These are phyloP conservation scores for Chlorella sp. DNA, from an alignment of 139 green algal species.

Conservation along the genomic window DNA sequence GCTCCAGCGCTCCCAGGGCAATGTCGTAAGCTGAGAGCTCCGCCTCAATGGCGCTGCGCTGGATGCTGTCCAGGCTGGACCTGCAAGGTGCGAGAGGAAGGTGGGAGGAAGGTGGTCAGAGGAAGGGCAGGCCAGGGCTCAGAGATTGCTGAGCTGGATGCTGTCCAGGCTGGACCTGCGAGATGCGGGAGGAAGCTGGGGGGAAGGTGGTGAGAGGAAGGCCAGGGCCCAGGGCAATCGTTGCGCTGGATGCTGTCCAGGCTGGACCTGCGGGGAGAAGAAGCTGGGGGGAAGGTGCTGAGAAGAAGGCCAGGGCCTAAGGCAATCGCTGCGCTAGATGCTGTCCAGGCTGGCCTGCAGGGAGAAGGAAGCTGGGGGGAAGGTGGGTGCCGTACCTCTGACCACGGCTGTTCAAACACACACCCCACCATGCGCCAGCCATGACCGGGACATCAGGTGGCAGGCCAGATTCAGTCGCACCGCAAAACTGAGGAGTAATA, in stretches of 20 bases:
- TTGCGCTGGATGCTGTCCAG: slow-evolving; percentile 34
- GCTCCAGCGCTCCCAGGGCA: slow-evolving; percentile 27
- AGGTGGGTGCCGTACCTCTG: no score
- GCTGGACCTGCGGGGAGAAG: slow-evolving; percentile 41
- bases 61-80: slow-evolving; percentile 53
- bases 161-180: slow-evolving; percentile 53
- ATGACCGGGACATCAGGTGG: no score
- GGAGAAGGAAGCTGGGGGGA: neutral
- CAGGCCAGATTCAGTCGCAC: no score
- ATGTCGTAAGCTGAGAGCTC: slow-evolving; percentile 29
- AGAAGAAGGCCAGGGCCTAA: no score
- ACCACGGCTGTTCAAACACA: no score
- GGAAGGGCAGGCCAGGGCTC: neutral
- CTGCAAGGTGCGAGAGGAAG: neutral
- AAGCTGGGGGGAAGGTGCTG: neutral
- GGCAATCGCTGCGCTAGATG: slow-evolving; percentile 12
- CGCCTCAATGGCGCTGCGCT: slow-evolving; percentile 24
- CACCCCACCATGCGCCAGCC: no score
- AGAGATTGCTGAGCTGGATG: neutral
- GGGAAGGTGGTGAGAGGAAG: neutral
- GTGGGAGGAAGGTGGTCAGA: neutral
- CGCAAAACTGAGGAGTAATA: no score
- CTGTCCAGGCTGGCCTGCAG: slow-evolving; percentile 55
- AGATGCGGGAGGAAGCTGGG: neutral
- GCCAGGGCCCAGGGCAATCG: neutral